Evolutionary conservation across 1,284 basidiomycete genomes (phyloP).

Genomic region (Lentinula novae-zelandiae): DNA sequence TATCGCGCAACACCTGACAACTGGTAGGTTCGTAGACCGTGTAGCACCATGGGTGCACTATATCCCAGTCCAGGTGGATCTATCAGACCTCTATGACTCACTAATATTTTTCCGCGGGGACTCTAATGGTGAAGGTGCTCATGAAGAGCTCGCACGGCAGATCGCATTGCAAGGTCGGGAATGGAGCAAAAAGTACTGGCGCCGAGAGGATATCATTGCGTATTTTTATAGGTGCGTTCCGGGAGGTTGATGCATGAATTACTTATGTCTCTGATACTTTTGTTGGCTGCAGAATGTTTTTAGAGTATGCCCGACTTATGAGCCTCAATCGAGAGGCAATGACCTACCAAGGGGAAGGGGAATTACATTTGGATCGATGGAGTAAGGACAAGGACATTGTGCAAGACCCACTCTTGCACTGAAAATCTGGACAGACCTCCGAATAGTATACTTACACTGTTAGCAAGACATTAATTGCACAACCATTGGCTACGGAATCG

Average conservation of each 20-base stretch:
- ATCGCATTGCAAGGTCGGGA: slow-evolving; percentile 46
- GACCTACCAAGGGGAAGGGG: slow-evolving; percentile 12
- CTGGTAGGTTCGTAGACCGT: slow-evolving; percentile 26
- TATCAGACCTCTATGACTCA: slow-evolving; percentile 47
- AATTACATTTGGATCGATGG: background rate
- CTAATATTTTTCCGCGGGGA: slow-evolving; percentile 50
- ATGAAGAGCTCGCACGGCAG: slow-evolving; percentile 45
- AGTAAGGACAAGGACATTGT: background rate
- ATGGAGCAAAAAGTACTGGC: slow-evolving; percentile 53
- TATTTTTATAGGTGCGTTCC: slow-evolving; percentile 46
- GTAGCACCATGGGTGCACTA: slow-evolving; percentile 51
- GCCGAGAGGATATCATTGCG: slow-evolving; percentile 52
- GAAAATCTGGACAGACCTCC: background rate
- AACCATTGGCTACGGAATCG: too few species aligned
- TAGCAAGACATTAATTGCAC: too few species aligned
- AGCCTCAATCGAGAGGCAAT: slow-evolving; percentile 37
- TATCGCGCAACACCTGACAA: background rate
- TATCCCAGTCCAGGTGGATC: slow-evolving; percentile 46
- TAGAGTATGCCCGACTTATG: slow-evolving; percentile 42
- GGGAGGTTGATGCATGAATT: background rate
- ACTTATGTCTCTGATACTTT: background rate
- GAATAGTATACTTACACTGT: too few species aligned
- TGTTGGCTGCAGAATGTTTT: slow-evolving; percentile 23
- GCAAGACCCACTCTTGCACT: background rate
- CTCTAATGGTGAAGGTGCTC: slow-evolving; percentile 31